Conservation (phyloP, 2,329 filamentous ascomycete species). For the Pseudogymnoascus sp. region DNA sequence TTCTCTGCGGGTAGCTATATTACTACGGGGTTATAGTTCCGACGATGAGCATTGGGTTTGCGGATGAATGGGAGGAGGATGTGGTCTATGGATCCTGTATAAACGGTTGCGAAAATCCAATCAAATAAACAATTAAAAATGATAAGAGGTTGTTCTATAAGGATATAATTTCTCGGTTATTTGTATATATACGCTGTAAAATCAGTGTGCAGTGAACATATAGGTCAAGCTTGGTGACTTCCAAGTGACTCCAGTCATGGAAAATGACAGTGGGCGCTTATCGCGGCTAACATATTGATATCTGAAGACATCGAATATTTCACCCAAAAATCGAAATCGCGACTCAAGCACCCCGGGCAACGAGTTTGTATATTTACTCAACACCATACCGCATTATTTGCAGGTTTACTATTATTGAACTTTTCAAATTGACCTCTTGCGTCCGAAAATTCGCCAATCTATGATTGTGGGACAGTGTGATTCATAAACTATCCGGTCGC, state of each 20-base stretch:
- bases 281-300: constrained; percentile 4
- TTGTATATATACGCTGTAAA: background rate
- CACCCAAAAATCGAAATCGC: background rate
- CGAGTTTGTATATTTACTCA: constrained; percentile 8
- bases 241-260: background rate
- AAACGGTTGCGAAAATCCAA: constrained; percentile 2
- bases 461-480: background rate
- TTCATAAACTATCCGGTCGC: background rate
- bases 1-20: background rate
- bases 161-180: background rate
- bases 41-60: background rate
- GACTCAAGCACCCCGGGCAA: background rate
- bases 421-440: background rate
- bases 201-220: background rate
- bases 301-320: background rate
- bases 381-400: constrained; percentile 1
- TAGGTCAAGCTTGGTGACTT: background rate
- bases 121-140: constrained; percentile 8
- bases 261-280: constrained; percentile 1
- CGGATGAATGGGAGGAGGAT: background rate
- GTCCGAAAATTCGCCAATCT: background rate
- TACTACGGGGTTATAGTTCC: background rate
- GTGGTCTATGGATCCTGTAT: constrained; percentile 3
- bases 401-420: background rate
- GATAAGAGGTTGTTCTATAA: background rate